Evolutionary conservation across 768 basidiomycete genomes (phyloP), one percentile per base, ranked within the genome.

Genomic region (Rhizopogon vesiculosus): DNA sequence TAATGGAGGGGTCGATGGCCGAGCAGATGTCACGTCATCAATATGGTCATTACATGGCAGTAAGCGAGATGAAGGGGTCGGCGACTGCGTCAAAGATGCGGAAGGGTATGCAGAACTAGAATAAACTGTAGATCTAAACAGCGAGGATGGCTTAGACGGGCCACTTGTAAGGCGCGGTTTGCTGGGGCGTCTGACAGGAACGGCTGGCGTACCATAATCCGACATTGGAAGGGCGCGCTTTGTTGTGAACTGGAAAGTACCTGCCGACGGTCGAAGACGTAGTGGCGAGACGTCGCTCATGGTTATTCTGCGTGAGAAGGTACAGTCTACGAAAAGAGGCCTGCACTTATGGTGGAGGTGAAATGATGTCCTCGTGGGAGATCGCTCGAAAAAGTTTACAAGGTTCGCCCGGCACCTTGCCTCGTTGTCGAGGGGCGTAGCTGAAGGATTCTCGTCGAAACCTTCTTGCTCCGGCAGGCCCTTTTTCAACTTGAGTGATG

Each of bases 391-490:
- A 62, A 79, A 79, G 45, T 51, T 67, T 28, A 64, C 60, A 15
- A 79, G 70, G 61, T 78, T 79, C 58, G 62, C 68, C 62, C 62
- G 57, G 60, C 62, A 62, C 62, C 62, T 67, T 31, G 57, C 66
- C 63, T 65, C 62, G 56, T 59, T 59, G 64, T 54, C 56, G 56
- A 55, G 53, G 15, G 35, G 16, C 18, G 31, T 13, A 60, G 58
- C 56, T 57, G 59, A 55, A 49, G 54, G 45, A 65, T 61, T 54
- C 62, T 58, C 64, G 35, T 57, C 44, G 35, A 49, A 9, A 19
- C 48, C 25, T 49, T 19, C 38, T 49, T 7, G 33, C 31, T 61
- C 48, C 38, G 54, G 25, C 45, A 51, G 50, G 56, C 56, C 59
- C 19, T 55, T 54, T n/a, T 38, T 42, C 67, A 58, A 68, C 62